Base-by-base conservation (phyloP, 2,329 filamentous ascomycete species). In the Botryosphaeria dothidea region DNA sequence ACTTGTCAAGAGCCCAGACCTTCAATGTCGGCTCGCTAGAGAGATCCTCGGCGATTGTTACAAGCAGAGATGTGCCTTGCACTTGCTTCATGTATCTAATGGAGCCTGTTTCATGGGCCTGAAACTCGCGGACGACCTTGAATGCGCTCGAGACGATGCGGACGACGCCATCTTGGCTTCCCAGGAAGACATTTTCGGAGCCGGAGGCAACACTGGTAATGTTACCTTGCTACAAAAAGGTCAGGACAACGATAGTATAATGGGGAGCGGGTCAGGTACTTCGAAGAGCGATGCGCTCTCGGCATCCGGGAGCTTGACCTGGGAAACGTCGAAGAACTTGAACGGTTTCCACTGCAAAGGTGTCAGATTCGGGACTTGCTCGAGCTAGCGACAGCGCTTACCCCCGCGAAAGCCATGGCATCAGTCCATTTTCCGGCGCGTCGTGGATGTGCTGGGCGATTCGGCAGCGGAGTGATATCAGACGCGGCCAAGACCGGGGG, bases 261-360 rank as follows among this genome's bases (percentile, higher is more conserved):
- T 36, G 57, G 41, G 25, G 48, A 61, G 62, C 52, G 62, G 64
- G 41, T 46, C 63, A 64, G 86, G 87, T 85, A 91, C 90, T 78
- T 93, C 90, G 81, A 96, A 90, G 75, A 93, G 85, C 74, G 88
- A 85, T 71, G 88, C 88, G 75, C 88, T 90, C 75, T 96, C 92
- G 73, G 90, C 90, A 77, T 96, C 90, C 71, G 85, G 86, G 72
- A 93, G 85, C 74, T 90, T 88, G 78, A 97, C 89, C 76, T 91
- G 90, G 76, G 88, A 88, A 78, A 96, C 92, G 81, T 97, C 92
- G 86, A 99, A 98, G 89, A 99, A 99, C 85, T 96, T 93, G 83
- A 99, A 99, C 71, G 91, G 90, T 91, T 97, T 97, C 94, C 95
- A 98, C 94, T 97, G 69, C 51, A 29, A 62, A 11, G 9, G 8